Evolutionary conservation across 768 basidiomycete species (phyloP).

Genomic region (Sarcomyxa edulis): DNA sequence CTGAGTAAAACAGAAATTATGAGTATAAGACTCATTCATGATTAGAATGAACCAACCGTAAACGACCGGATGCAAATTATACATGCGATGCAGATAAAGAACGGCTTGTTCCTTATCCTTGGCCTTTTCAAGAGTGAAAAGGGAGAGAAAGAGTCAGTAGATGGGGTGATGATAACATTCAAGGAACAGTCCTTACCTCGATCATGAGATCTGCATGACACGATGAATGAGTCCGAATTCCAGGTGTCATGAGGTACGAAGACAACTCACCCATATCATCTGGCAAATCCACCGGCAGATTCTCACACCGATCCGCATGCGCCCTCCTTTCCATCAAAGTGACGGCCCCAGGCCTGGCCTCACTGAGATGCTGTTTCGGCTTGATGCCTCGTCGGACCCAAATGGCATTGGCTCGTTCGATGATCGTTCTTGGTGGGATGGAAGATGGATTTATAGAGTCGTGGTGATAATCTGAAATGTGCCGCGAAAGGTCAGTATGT

Average conservation of each 20-base stretch:
- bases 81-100: conserved; percentile 76
- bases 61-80: conserved; percentile 61
- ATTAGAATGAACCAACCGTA: conserved; percentile 34
- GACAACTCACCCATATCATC: conserved; percentile 54
- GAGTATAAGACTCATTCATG: background rate
- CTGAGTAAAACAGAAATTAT: conserved; percentile 15
- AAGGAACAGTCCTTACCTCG: conserved; percentile 55
- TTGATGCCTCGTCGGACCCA: conserved; percentile 74
- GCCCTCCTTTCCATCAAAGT: conserved; percentile 83
- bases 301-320: conserved; percentile 78
- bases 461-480: conserved; percentile 68
- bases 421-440: conserved; percentile 60
- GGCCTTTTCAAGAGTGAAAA: conserved; percentile 37
- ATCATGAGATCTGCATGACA: conserved; percentile 72
- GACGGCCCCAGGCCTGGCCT: conserved; percentile 80
- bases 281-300: conserved; percentile 57
- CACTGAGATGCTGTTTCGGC: conserved; percentile 91
- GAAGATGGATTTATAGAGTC: conserved; percentile 62
- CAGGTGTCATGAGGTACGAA: conserved; percentile 8
- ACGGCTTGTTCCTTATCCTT: conserved; percentile 95
- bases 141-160: background rate
- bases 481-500: conserved; percentile 26
- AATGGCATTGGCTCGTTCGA: conserved; percentile 68
- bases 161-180: background rate
- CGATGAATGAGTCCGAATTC: conserved; percentile 8